A percentile compares a stretch with the other conserved stretches of the same genome.
Conservation (phyloP, 2,329 filamentous ascomycete genomes). For the Fusarium udum region DNA sequence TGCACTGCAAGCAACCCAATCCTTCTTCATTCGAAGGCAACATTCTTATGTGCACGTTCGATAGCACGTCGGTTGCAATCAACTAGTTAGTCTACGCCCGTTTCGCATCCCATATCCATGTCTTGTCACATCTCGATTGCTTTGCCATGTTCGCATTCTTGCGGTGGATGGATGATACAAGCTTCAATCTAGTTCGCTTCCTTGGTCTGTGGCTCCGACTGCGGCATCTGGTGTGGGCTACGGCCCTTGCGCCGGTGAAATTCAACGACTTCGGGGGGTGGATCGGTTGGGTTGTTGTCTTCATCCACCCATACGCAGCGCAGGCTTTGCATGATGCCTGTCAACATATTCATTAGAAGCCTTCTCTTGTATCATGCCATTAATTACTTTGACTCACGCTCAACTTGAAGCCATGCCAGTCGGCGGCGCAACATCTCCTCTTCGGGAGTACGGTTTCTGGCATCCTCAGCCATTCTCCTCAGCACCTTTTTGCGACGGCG, state of each 20-base stretch:
- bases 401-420: background rate
- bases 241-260: background rate
- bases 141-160: background rate
- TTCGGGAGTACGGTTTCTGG: background rate
- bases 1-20: background rate
- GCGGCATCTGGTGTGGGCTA: background rate
- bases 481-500: slow-evolving; percentile 7
- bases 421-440: background rate
- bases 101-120: background rate
- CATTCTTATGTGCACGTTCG: background rate
- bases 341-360: background rate
- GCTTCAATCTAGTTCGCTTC: background rate
- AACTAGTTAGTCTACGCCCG: background rate
- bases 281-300: background rate
- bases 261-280: background rate
- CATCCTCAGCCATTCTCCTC: slow-evolving; percentile 22
- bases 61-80: background rate
- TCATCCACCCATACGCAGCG: background rate
- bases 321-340: background rate
- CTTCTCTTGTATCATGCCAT: background rate
- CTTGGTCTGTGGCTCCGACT: background rate
- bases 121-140: background rate
- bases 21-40: background rate
- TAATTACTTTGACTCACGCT: slow-evolving; percentile 10
- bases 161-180: background rate